Base-by-base conservation (phyloP, 345 rosid species). In the Erysimum cheiranthoides region DNA sequence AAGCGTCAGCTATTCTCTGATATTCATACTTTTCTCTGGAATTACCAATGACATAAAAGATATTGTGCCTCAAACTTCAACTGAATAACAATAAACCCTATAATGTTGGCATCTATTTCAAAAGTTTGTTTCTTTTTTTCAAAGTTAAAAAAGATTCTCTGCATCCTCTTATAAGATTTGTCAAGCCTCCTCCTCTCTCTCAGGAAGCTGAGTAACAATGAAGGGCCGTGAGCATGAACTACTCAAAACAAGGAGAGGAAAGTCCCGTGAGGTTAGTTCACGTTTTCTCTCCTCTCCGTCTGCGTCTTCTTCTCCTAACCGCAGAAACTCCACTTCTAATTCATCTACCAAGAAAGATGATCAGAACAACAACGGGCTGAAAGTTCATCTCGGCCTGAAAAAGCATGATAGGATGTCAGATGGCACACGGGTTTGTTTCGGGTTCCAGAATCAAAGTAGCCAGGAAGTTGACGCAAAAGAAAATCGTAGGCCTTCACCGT, bases 191-290 rank as follows among this genome's bases (percentile, higher is more conserved):
- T 50, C 28, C 73, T 54, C 16, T 62, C 61, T 32, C 31, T 13
- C 21, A 46, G 61, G 61, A 49, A 58, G 38, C 60, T 32, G 52
- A 71, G 64, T 16, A 68, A 75, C 71, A 60, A 90, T 85, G 95
- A 86, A 82, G 46, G 82, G 80, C 66, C 56, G 32, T n/a, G 82
- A 74, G 25, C 66, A 53, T 61, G 84, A 81, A 11, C 66, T 76
- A 53, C 38, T 72, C 53, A 88, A 84, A 70, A 78, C 83, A 28
- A 73, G 82, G 74, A 84, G 80, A 58, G 71, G 79, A 17, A 89
- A 80, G 73, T 81, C 89, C 42, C 84, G 92, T 1, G 86, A 82
- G 75, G 89, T 89, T 13, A 73, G 88, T 73, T 93, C 98, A 1
- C 85, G 92, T 34, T 90, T 82, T 70, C 86, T 90, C 50, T 83